Conservation (phyloP, 1,284 basidiomycete species). For the Macrocybe sp. region DNA sequence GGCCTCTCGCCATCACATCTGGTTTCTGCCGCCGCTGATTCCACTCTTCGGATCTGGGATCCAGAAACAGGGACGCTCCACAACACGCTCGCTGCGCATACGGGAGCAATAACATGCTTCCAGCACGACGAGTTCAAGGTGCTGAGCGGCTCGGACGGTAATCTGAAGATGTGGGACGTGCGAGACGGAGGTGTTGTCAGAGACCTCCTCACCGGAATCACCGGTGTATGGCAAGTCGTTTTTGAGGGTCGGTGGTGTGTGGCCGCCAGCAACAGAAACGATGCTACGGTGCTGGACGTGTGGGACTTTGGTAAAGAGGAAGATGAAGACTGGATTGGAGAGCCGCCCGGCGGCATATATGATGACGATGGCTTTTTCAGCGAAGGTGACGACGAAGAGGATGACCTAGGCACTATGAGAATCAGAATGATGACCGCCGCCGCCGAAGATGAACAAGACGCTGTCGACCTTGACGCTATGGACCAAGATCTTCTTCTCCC, state of each 20-base stretch:
- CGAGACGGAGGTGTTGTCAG: conserved; percentile 78
- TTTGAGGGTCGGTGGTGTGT: conserved; percentile 92
- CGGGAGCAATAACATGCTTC: conserved; percentile 95
- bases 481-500: conserved; percentile 57
- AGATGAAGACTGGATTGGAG: conserved; percentile 40
- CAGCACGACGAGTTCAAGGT: conserved; percentile 97
- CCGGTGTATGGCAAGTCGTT: conserved; percentile 93
- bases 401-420: conserved; percentile 16
- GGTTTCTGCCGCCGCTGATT: conserved; percentile 92
- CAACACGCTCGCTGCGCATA: conserved; percentile 82
- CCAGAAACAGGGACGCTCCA: conserved; percentile 75
- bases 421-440: conserved; percentile 17
- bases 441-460: conserved; percentile 30
- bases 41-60: conserved; percentile 90
- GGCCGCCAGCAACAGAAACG: conserved; percentile 81
- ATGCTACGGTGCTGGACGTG: conserved; percentile 76
- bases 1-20: conserved; percentile 85
- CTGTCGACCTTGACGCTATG: conserved; percentile 57
- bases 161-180: conserved; percentile 95
- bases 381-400: conserved; percentile 48
- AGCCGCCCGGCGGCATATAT: conserved; percentile 39
- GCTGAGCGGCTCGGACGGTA: conserved; percentile 90
- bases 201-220: conserved; percentile 84
- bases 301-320: conserved; percentile 78
- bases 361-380: conserved; percentile 46